Evolutionary conservation across 768 basidiomycete species (phyloP), one percentile per base, ranked within the genome.

Genomic region (Boletus reticulatus): DNA sequence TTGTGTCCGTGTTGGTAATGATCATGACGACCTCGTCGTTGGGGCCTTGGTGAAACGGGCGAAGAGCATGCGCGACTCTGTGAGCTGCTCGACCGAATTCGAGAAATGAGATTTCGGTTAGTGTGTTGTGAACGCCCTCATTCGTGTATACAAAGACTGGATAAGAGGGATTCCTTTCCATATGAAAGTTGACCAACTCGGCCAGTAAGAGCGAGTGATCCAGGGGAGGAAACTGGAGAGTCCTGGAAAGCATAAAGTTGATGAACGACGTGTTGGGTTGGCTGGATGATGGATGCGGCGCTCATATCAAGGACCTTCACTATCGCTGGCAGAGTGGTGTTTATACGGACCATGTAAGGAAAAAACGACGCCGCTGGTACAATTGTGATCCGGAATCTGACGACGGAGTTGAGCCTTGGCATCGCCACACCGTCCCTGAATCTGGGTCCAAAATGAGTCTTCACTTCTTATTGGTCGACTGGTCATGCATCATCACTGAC

Each of bases 101-200:
- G 19, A 53, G 52, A 20, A 46, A 53, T 4, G 52, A 58, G 22
- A 73, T 60, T 37, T 65, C 60, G 16, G 55, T 68, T 44, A 48
- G 32, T 2, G 44, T 39, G n/a, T 50, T 43, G 0, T 58, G 38
- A 59, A 9, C 13, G n/a, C 38, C 22, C 43, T 66, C 53, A 48
- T 64, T 43, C 4, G 48, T 14, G 45, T 60, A 66, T 6, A 57
- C 52, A 36, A 57, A 71, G 11, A 60, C 43, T 1, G 71, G 68
- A 17, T 62, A 46, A 17, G 48, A 37, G 1, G 70, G 45, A 39
- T 72, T 72, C 37, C 39, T 58, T 14, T 61, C 50, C 46, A 67
- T 60, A 36, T 66, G 61, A 34, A 69, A 69, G 45, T 63, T 56
- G 2, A 68, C 24, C 44, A 69, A 24, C 29, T 67, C 70, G 9